Percentiles rank a stretch among this genome's conserved stretches.
Evolutionary conservation across 225 moss, liverwort and hornwort species (phyloP).

Genomic region (Bryoerythrophyllum caledonicum): DNA sequence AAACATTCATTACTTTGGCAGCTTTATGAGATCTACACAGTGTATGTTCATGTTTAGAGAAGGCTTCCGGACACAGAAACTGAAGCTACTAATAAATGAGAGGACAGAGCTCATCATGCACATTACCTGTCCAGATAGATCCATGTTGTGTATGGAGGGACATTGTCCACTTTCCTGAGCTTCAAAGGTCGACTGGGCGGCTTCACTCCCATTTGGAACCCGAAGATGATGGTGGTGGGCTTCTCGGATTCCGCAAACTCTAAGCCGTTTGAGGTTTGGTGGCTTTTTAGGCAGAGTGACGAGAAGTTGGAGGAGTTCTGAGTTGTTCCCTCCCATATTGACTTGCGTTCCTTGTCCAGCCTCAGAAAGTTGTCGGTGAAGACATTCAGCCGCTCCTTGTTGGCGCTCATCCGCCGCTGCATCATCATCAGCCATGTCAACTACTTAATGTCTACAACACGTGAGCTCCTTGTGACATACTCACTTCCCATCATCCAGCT

Average conservation of each 20-base stretch:
- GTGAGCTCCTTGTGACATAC: too few species aligned
- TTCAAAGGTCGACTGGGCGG: constrained; percentile 55
- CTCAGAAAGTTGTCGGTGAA: constrained; percentile 29
- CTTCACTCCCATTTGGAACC: constrained; percentile 59
- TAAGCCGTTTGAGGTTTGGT: constrained; percentile 49
- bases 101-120: too few species aligned
- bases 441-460: neutral
- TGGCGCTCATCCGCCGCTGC: constrained; percentile 49
- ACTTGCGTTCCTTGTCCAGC: constrained; percentile 45
- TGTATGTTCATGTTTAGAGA: too few species aligned
- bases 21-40: too few species aligned
- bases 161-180: constrained; percentile 65
- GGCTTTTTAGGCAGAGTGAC: constrained; percentile 48
- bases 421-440: constrained; percentile 24
- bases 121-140: constrained; percentile 88
- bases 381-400: constrained; percentile 42
- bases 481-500: neutral
- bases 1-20: too few species aligned
- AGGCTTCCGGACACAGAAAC: too few species aligned
- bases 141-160: constrained; percentile 94
- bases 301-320: constrained; percentile 39
- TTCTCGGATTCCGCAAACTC: constrained; percentile 53
- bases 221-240: constrained; percentile 56
- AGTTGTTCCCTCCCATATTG: constrained; percentile 22
- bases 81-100: too few species aligned